Percentiles rank a stretch among this genome's conserved stretches.
Evolutionary conservation across 192 early-diverging fungal species (phyloP).

Genomic region (Endogone sp.): DNA sequence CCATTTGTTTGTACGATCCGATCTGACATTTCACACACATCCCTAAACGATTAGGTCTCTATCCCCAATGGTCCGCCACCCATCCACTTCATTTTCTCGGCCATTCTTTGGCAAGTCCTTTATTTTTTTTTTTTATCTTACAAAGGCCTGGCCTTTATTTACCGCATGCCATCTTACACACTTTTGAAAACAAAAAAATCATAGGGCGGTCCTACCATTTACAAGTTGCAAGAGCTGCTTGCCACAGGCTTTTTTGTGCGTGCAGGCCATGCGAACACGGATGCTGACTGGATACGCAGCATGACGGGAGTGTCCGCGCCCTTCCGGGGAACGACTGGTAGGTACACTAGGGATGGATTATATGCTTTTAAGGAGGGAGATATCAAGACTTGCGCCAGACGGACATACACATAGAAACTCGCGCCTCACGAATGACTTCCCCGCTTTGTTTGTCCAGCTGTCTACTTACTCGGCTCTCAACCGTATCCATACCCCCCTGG

Average conservation of each 20-base stretch:
- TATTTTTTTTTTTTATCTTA: background rate
- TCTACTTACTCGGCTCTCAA: background rate
- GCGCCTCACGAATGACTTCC: no score
- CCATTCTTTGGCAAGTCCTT: background rate
- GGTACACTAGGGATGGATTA: background rate
- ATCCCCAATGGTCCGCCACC: constrained; percentile 1
- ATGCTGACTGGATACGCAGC: background rate
- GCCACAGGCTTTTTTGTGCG: background rate
- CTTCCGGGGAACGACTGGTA: constrained; percentile 1
- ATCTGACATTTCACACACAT: no score
- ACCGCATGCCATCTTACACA: no score
- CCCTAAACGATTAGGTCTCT: background rate
- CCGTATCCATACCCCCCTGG: background rate
- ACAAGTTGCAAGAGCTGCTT: constrained; percentile 3
- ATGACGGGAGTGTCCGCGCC: background rate
- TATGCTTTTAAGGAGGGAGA: background rate
- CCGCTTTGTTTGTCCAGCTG: no score
- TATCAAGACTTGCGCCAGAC: no score
- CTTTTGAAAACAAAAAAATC: background rate
- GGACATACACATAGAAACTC: no score
- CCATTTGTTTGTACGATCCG: no score
- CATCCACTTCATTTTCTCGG: constrained; percentile 1
- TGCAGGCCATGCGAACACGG: background rate
- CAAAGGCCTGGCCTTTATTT: no score
- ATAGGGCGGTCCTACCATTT: background rate